Percentiles rank a stretch among this genome's conserved stretches.
Evolutionary conservation across 208 protist species (phyloP).

Genomic region (Leishmania guyanensis): DNA sequence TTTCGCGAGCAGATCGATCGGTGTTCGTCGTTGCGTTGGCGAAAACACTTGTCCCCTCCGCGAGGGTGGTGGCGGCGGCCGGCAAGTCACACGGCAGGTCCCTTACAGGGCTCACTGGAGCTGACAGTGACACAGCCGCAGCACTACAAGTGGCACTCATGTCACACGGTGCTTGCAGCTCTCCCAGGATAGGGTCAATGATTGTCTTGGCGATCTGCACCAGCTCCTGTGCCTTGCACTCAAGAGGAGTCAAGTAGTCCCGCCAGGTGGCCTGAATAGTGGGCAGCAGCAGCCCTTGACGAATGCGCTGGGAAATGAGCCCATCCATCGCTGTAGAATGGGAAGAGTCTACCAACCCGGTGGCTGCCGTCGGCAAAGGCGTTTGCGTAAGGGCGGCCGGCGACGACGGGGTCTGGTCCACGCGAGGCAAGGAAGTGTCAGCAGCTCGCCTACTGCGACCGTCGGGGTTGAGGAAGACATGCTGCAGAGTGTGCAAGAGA

Average conservation of each 20-base stretch:
- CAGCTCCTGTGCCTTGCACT: conserved; percentile 45
- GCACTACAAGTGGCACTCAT: not conserved
- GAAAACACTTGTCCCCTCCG: not conserved
- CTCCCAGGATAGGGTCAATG: conserved; percentile 37
- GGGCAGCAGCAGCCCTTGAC: conserved; percentile 43
- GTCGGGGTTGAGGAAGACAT: conserved; percentile 25
- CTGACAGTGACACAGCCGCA: not conserved
- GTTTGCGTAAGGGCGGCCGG: conserved; percentile 6
- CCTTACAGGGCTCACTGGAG: not conserved
- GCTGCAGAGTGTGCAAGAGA: conserved; percentile 37
- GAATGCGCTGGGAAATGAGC: conserved; percentile 25
- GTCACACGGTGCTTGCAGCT: conserved; percentile 10
- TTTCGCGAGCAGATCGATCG: conserved; percentile 12
- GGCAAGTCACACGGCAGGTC: not conserved
- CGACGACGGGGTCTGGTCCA: not conserved
- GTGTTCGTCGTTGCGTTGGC: not conserved
- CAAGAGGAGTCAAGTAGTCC: conserved; percentile 52
- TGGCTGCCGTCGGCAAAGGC: not conserved
- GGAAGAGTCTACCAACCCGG: not conserved
- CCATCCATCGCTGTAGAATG: not conserved
- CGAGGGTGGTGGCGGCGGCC: not conserved
- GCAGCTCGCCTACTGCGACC: not conserved
- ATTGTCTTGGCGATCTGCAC: conserved; percentile 42
- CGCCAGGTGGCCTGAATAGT: conserved; percentile 58
- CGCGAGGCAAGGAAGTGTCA: not conserved